Evolutionary conservation across 108 stramenopile genomes (phyloP).

Genomic region (Skeletonema marinoi): DNA sequence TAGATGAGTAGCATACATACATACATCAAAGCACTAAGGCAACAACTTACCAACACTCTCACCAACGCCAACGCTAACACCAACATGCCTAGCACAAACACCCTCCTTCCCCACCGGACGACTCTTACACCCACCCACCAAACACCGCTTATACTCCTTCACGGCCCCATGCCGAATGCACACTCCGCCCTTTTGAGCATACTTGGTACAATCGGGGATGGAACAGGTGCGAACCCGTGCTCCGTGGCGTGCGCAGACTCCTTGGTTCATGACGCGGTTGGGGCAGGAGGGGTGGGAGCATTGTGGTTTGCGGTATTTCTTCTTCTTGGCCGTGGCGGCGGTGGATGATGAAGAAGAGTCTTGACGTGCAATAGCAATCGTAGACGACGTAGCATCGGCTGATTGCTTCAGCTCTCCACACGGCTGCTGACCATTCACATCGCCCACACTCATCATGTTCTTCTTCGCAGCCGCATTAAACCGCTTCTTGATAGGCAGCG

Average conservation of each 20-base stretch:
- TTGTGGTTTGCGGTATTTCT: neutral
- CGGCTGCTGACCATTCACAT: no score
- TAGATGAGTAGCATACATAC: neutral
- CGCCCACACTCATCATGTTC: no score
- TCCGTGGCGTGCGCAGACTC: neutral
- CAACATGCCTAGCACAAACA: neutral
- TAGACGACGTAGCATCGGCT: no score
- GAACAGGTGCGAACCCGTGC: neutral
- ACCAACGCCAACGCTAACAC: neutral
- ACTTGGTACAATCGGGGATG: neutral
- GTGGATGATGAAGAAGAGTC: neutral
- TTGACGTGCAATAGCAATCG: no score
- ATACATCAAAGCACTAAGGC: no score
- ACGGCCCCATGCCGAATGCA: slow-evolving; percentile 5
- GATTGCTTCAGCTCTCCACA: no score
- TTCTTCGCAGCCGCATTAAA: no score
- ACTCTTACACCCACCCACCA: neutral
- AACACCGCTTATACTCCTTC: slow-evolving; percentile 1
- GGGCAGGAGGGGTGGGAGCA: neutral
- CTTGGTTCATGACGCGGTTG: neutral
- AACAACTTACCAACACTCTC: neutral
- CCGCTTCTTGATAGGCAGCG: no score
- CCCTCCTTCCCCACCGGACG: neutral
- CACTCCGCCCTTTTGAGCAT: slow-evolving; percentile 1
- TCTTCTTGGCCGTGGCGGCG: neutral